Evolutionary conservation across 1,284 basidiomycete genomes (phyloP).

Genomic region (Cutaneotrichosporon spelunceum): DNA sequence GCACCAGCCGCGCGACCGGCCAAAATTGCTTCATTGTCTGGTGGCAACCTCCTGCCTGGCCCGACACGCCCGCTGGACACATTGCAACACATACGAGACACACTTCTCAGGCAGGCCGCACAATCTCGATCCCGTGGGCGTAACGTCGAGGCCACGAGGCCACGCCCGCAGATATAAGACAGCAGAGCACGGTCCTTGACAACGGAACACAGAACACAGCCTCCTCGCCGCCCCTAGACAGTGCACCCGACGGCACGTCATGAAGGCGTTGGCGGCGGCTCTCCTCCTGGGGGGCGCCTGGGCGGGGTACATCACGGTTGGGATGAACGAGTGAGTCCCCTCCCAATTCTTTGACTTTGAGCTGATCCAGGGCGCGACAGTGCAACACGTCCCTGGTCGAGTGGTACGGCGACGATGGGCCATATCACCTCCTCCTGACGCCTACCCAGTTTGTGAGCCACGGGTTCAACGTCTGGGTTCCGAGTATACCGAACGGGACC

Average conservation of each 20-base stretch:
- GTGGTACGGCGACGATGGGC: conserved; percentile 48
- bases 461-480: conserved; percentile 49
- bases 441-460: conserved; percentile 36
- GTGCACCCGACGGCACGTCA: neutral
- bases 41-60: neutral
- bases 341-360: neutral
- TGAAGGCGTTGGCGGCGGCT: neutral
- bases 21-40: neutral
- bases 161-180: no score
- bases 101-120: neutral
- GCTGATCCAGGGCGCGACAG: conserved; percentile 17
- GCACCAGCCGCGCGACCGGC: neutral
- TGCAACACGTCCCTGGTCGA: conserved; percentile 16
- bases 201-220: neutral
- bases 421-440: conserved; percentile 47
- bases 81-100: neutral
- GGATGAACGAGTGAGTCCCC: conserved; percentile 18
- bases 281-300: conserved; percentile 2
- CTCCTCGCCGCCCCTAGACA: neutral
- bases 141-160: no score
- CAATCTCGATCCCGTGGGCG: neutral
- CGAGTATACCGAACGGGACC: conserved; percentile 35
- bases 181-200: neutral
- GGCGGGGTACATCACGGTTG: conserved; percentile 25
- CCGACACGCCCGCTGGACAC: neutral